Percentiles rank a stretch among this genome's conserved stretches.
Conservation (phyloP, 1,284 basidiomycete species). For the Macrocystidia cucumis region DNA sequence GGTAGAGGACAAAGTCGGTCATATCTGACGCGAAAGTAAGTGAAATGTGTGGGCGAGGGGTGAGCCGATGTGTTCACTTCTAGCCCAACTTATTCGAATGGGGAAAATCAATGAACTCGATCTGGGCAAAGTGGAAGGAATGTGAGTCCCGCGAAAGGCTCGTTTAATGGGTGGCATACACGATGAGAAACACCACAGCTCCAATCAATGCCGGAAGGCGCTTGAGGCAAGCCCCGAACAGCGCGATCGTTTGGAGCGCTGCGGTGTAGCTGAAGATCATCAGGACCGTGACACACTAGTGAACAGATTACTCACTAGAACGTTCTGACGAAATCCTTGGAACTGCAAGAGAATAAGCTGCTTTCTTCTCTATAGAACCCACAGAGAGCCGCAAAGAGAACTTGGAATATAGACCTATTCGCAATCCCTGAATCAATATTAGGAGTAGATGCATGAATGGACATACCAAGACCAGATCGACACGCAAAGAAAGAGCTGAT, state of each 20-base stretch:
- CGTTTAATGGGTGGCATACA: slow-evolving; percentile 39
- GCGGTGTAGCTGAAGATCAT: slow-evolving; percentile 52
- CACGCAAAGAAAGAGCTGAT: slow-evolving; percentile 41
- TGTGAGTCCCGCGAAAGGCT: too few species aligned
- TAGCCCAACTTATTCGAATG: slow-evolving; percentile 2
- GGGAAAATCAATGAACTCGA: slow-evolving; percentile 4
- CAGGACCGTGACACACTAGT: background rate
- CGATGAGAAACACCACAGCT: slow-evolving; percentile 37
- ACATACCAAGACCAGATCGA: slow-evolving; percentile 45
- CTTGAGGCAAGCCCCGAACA: slow-evolving; percentile 59
- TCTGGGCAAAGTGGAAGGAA: too few species aligned
- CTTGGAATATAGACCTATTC: slow-evolving; percentile 27
- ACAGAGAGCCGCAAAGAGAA: slow-evolving; percentile 30
- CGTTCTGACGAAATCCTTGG: slow-evolving; percentile 41
- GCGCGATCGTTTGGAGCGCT: slow-evolving; percentile 55
- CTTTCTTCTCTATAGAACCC: slow-evolving; percentile 31
- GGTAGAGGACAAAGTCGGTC: slow-evolving; percentile 51
- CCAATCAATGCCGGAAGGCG: slow-evolving; percentile 46
- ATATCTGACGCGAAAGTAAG: slow-evolving; percentile 33
- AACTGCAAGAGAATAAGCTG: slow-evolving; percentile 28
- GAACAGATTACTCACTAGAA: slow-evolving; percentile 6
- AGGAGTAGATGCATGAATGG: background rate
- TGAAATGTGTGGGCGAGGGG: too few species aligned
- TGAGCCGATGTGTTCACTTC: too few species aligned
- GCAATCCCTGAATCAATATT: background rate